A percentile compares a stretch with the other conserved stretches of the same genome.
Conservation (phyloP, 257 asterid species). For the Phtheirospermum japonicum region DNA sequence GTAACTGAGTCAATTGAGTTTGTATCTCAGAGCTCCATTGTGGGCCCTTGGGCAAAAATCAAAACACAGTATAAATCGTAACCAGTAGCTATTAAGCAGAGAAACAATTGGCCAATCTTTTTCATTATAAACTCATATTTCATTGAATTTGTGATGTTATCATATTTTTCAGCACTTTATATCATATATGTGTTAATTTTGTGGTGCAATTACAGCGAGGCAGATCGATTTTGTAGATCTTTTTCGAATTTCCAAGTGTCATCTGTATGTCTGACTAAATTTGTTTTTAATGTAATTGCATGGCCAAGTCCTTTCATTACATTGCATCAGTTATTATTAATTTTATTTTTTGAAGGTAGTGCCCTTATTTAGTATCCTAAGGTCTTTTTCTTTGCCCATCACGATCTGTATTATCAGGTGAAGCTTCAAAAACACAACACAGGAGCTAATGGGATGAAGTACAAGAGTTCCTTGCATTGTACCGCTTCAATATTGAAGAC, state of each 20-base stretch:
- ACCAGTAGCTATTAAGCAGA: conserved; percentile 8
- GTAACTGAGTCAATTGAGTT: too few species aligned
- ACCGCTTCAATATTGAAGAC: conserved; percentile 73
- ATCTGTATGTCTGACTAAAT: too few species aligned
- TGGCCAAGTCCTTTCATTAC: too few species aligned
- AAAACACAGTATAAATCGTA: not conserved
- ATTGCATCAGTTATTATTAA: too few species aligned
- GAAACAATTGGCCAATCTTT: not conserved
- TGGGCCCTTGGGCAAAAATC: not conserved
- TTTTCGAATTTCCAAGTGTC: too few species aligned
- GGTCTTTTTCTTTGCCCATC: conserved; percentile 6
- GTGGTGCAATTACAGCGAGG: too few species aligned
- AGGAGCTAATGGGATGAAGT: conserved; percentile 62
- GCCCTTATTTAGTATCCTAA: too few species aligned
- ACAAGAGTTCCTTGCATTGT: conserved; percentile 77
- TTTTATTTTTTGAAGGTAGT: too few species aligned
- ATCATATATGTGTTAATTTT: too few species aligned
- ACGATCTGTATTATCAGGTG: conserved; percentile 52
- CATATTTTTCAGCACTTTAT: not conserved
- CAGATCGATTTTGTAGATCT: not conserved
- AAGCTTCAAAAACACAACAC: conserved; percentile 87
- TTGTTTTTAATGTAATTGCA: too few species aligned
- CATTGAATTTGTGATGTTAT: not conserved
- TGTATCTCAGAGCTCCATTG: too few species aligned
- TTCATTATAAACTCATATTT: conserved; percentile 4